Evolutionary conservation across 2,329 filamentous ascomycete species (phyloP).

Genomic region (Exutisphaerella laricina): DNA sequence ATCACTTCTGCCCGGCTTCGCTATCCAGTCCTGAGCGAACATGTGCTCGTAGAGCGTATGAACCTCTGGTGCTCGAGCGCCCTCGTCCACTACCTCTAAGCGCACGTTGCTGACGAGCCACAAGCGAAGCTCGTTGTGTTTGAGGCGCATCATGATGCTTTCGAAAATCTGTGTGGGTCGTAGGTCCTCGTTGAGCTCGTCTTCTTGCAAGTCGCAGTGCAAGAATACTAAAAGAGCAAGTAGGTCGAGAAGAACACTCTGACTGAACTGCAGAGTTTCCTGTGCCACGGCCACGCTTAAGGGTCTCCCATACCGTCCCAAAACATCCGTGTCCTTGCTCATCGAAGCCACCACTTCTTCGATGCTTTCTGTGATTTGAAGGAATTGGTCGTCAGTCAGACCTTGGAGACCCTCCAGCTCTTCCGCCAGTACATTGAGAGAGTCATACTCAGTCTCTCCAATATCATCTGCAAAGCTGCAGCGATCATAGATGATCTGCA

Average conservation of each 20-base stretch:
- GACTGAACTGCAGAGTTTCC: constrained; percentile 68
- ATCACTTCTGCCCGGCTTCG: constrained; percentile 20
- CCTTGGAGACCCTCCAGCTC: constrained; percentile 54
- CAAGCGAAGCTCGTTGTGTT: constrained; percentile 65
- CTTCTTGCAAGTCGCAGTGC: constrained; percentile 72
- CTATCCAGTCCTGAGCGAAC: constrained; percentile 39
- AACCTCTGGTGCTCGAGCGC: background rate
- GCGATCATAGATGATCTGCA: constrained; percentile 72
- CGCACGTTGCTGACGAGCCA: constrained; percentile 52
- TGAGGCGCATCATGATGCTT: constrained; percentile 64
- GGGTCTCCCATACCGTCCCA: constrained; percentile 72
- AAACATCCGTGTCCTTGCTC: constrained; percentile 39
- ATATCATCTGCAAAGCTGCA: constrained; percentile 74
- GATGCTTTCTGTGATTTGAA: constrained; percentile 47
- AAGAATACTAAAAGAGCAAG: constrained; percentile 80
- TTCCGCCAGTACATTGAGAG: constrained; percentile 64
- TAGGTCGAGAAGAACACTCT: constrained; percentile 72
- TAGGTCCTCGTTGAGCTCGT: constrained; percentile 63
- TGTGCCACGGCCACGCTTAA: constrained; percentile 70
- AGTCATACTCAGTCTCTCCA: constrained; percentile 71
- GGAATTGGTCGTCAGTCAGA: constrained; percentile 48
- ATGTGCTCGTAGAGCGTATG: constrained; percentile 37
- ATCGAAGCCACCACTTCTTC: constrained; percentile 35
- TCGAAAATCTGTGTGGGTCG: constrained; percentile 58
- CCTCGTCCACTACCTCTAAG: constrained; percentile 40